Evolutionary conservation across 352 stramenopile genomes (phyloP).

Genomic region (Phytopythium kandeliae): DNA sequence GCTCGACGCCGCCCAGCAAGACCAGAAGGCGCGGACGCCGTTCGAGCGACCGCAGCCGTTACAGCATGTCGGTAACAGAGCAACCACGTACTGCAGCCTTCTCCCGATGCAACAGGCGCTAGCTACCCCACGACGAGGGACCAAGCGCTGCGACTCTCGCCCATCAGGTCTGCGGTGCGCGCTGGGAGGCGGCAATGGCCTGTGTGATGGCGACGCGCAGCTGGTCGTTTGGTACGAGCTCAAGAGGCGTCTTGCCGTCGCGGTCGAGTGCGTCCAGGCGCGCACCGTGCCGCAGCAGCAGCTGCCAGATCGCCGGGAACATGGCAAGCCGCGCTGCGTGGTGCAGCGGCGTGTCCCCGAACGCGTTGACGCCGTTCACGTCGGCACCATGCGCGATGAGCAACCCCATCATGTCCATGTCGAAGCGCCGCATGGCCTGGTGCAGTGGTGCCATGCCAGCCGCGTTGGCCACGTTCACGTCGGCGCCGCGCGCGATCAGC

Average conservation of each 20-base stretch:
- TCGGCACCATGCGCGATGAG: conserved; percentile 20
- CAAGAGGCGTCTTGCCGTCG: conserved; percentile 18
- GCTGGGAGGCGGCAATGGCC: not conserved
- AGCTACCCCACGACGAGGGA: not conserved
- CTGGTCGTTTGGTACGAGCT: conserved; percentile 22
- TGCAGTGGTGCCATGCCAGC: conserved; percentile 16
- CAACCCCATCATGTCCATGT: conserved; percentile 24
- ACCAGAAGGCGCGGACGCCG: too few relatives aligned
- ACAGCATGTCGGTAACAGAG: too few relatives aligned
- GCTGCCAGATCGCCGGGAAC: conserved; percentile 21
- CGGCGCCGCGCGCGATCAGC: conserved; percentile 17
- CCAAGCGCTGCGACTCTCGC: not conserved
- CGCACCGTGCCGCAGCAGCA: conserved; percentile 18
- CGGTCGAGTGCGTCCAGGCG: conserved; percentile 14
- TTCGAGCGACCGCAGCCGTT: too few relatives aligned
- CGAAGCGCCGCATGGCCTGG: conserved; percentile 23
- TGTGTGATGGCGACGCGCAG: conserved; percentile 17
- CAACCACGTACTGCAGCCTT: too few relatives aligned
- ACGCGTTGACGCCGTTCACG: conserved; percentile 22
- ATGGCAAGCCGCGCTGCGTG: conserved; percentile 21
- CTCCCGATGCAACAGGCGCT: too few relatives aligned
- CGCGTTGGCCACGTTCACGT: conserved; percentile 20
- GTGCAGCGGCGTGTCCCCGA: conserved; percentile 27
- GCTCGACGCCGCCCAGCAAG: too few relatives aligned
- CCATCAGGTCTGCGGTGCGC: not conserved